Percentiles rank a stretch among this genome's conserved stretches.
Evolutionary conservation across 805 yeast genomes (phyloP).

Genomic region (Zygoascus bituminiphila): DNA sequence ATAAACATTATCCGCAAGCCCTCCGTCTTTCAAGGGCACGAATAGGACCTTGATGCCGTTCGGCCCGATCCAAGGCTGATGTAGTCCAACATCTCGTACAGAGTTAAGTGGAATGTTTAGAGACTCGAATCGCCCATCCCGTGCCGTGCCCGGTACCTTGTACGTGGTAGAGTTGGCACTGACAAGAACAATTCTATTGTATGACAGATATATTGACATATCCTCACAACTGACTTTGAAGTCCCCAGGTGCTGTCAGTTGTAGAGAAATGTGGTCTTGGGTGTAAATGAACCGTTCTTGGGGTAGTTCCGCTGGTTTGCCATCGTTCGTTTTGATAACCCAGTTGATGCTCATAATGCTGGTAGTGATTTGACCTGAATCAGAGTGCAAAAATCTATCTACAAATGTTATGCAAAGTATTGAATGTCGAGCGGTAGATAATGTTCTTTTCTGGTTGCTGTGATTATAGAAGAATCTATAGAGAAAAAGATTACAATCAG

Average conservation of each 20-base stretch:
- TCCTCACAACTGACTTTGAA: not conserved
- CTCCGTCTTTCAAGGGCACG: slow-evolving; percentile 16
- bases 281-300: slow-evolving; percentile 10
- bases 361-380: no score
- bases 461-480: no score
- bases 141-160: slow-evolving; percentile 7
- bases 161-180: not conserved
- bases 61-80: slow-evolving; percentile 33
- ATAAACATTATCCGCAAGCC: slow-evolving; percentile 8
- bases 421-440: no score
- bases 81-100: slow-evolving; percentile 17
- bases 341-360: slow-evolving; percentile 18
- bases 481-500: no score
- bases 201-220: slow-evolving; percentile 13
- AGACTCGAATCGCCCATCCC: slow-evolving; percentile 23
- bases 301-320: slow-evolving; percentile 15
- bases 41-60: slow-evolving; percentile 25
- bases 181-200: slow-evolving; percentile 14
- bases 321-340: slow-evolving; percentile 10
- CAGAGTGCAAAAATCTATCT: no score
- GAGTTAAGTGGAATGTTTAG: slow-evolving; percentile 19
- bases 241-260: not conserved
- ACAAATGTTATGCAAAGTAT: no score
- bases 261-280: not conserved
- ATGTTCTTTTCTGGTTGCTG: no score